Base-by-base conservation (phyloP, 768 basidiomycete species). In the Hygrocybe punicea region DNA sequence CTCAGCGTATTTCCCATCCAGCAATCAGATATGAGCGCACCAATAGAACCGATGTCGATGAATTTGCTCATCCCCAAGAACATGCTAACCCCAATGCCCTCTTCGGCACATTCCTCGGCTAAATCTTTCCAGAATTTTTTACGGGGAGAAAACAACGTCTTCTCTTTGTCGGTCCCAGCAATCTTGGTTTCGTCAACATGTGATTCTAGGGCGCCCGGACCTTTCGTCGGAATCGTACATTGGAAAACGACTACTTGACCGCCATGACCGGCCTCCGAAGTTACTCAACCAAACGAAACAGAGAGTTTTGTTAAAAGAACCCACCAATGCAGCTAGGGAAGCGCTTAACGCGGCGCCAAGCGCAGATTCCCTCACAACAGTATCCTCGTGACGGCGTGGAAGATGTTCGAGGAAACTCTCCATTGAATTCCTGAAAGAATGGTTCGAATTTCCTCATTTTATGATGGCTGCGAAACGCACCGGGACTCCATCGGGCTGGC, bases 31-130 rank as follows among this genome's bases (percentile, higher is more conserved):
- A 44, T 33, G 17, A 1, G 65, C 81, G 35, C 62, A 84, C 91
- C 90, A 53, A 99, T 84, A 5, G 89, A 91, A 4, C 86, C 96
- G 2, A 98, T 74, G 71, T 98, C 97, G 63, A 92, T 85, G 60
- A 84, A 86, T 67, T 83, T 83, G 60, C 73, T 81, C 57, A 90
- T 91, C 24, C 89, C 89, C 19, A 98, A 75, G 73, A 97, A 95
- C 73, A 93, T 78, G 67, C 85, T 93, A 57, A 97, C 86, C 1
- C 93, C 95, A 24, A 98, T 82, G 19, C 97, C 97, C 55, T 87
- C 84, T 58, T 92, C 87, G 1, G 89, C 91, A 64, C 90, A 90
- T 67, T 94, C 91, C 64, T 95, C 91, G 7, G 85, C 95, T 6
- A 93, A 81, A 6, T 87, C 83, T 37, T 81, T 79, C 93, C 96